phyloP scores from a whole-genome alignment of 1,284 basidiomycete genomes.

The Pisolithus thermaeus region DNA sequence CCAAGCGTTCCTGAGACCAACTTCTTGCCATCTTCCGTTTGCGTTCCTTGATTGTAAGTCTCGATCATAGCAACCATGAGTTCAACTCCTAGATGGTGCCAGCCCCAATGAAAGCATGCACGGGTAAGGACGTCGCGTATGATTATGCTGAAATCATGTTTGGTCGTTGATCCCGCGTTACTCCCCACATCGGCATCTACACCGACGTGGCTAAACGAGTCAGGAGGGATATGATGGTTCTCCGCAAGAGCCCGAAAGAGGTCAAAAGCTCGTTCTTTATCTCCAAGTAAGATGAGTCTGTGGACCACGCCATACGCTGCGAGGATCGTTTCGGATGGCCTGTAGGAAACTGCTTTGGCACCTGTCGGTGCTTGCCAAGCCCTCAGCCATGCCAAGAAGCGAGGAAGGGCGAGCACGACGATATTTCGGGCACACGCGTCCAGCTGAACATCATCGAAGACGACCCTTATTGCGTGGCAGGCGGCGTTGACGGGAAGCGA shows the following conservation, averaged over 20 bases:
- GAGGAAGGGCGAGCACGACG: constrained; percentile 14
- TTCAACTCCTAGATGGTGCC: constrained; percentile 35
- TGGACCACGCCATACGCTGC: constrained; percentile 25
- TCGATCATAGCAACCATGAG: constrained; percentile 33
- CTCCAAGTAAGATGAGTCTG: constrained; percentile 29
- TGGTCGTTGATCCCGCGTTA: neutral
- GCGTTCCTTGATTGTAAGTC: constrained; percentile 15
- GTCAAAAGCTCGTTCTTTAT: constrained; percentile 31
- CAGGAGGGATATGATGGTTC: constrained; percentile 29
- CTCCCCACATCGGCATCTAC: constrained; percentile 1
- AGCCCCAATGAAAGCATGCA: constrained; percentile 46
- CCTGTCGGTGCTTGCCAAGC: constrained; percentile 13
- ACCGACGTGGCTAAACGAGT: constrained; percentile 33
- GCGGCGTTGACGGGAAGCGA: constrained; percentile 8
- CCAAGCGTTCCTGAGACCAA: constrained; percentile 26
- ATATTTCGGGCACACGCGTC: constrained; percentile 12
- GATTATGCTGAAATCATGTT: constrained; percentile 37
- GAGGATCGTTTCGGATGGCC: constrained; percentile 18
- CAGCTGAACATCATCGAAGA: constrained; percentile 15
- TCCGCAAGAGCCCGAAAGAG: constrained; percentile 41
- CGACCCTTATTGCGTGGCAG: constrained; percentile 15
- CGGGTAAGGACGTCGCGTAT: constrained; percentile 41
- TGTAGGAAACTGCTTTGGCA: constrained; percentile 18
- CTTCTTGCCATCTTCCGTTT: constrained; percentile 1
- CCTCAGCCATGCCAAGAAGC: constrained; percentile 18